Percentiles rank a stretch among this genome's conserved stretches.
Evolutionary conservation across 2,329 filamentous ascomycete genomes (phyloP).

Genomic region (Sphaerostilbella broomeana): DNA sequence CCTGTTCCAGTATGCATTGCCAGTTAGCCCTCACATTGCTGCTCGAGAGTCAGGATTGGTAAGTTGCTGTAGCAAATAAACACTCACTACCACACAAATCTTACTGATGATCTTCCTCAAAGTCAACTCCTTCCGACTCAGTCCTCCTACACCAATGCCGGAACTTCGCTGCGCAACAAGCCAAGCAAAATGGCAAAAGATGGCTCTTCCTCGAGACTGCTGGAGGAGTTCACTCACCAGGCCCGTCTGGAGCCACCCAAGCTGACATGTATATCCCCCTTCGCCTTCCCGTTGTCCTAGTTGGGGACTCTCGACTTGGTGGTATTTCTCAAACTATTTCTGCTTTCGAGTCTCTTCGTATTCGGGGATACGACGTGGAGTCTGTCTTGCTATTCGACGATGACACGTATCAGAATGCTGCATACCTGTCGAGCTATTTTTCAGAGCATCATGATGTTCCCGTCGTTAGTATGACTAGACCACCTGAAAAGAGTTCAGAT

Average conservation of each 20-base stretch:
- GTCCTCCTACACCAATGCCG: conserved; percentile 38
- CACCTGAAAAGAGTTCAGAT: conserved; percentile 43
- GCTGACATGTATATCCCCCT: conserved; percentile 71
- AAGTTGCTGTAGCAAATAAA: conserved; percentile 9
- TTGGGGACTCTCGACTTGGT: conserved; percentile 69
- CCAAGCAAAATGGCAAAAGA: conserved; percentile 37
- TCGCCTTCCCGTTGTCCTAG: conserved; percentile 64
- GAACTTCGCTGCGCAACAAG: conserved; percentile 36
- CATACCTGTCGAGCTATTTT: conserved; percentile 65
- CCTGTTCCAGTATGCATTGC: conserved; percentile 64
- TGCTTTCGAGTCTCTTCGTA: conserved; percentile 67
- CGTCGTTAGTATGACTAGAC: conserved; percentile 50
- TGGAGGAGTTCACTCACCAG: conserved; percentile 73
- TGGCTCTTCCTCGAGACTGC: conserved; percentile 73
- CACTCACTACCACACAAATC: conserved; percentile 1
- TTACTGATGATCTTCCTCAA: not conserved
- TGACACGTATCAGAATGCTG: conserved; percentile 58
- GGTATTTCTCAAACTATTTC: conserved; percentile 77
- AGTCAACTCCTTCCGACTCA: conserved; percentile 46
- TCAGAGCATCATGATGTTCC: conserved; percentile 48
- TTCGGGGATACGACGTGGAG: conserved; percentile 74
- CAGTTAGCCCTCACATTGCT: conserved; percentile 73
- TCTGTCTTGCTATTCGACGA: conserved; percentile 64
- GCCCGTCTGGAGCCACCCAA: conserved; percentile 68
- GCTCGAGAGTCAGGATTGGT: conserved; percentile 44